Base-by-base conservation (phyloP, 2,329 filamentous ascomycete genomes). In the Clarireedia sp. region DNA sequence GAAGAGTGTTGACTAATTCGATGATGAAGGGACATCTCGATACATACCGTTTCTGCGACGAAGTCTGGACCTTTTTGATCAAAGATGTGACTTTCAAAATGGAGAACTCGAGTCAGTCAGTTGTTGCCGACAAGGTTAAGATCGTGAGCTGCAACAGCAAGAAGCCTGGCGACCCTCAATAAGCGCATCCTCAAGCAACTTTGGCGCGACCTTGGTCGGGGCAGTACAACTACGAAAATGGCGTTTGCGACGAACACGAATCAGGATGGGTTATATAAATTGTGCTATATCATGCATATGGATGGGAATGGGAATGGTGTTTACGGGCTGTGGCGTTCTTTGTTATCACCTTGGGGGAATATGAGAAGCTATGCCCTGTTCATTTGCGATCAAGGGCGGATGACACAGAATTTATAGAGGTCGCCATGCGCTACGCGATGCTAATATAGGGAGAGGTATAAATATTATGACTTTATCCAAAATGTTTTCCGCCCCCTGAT, bases 81-180 rank as follows among this genome's bases (percentile, higher is more conserved):
- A 96, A 96, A 74, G 94, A 97, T 63, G 91, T 97, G 55, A 90
- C 86, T n/a, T 97, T 99, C 77, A 99, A 99, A 75, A 86, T 97
- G 75, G 92, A 97, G 65, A 79, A 79, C 63, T 82, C 81, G 55
- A 82, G 80, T 56, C 81, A 84, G 59, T 81, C 82, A 0, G 83
- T 97, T 14, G 75, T 81, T 38, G 90, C 91, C 19, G 92, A 96
- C 69, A 92, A 90, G 71, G 89, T 99, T 73, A 97, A 97, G 83
- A 99, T 99, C 64, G 94, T 99, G 49, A 95, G 89, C 73, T 97
- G 92, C 74, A 96, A 95, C 68, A 91, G 91, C 63, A 96, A 96
- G 78, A 80, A 82, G 60, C 83, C 82, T 50, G 82, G 82, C 9
- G 82, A 86, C 68, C 64, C 67, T 23, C 75, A 74, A 65, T 66